Percentiles rank a stretch among this genome's conserved stretches.
phyloP scores from a whole-genome alignment of 2,329 filamentous ascomycete genomes.

The Acephala macrosclerotiorum region DNA sequence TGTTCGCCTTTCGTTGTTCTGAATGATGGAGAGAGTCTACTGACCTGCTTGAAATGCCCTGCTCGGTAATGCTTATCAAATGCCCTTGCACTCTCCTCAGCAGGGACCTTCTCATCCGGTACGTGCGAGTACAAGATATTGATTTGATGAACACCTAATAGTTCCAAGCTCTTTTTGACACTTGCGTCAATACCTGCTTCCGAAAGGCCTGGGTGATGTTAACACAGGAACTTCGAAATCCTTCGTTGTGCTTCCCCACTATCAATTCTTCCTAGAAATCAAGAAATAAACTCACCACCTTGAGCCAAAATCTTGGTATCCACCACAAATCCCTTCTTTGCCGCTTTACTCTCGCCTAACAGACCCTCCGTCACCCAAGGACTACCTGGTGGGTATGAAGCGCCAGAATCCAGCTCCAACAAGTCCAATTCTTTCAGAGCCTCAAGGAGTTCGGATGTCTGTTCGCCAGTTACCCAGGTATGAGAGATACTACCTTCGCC shows the following conservation, averaged over 20 bases:
- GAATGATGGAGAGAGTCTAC: neutral
- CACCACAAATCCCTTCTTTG: constrained; percentile 18
- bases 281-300: constrained; percentile 7
- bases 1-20: neutral
- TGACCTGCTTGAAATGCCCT: constrained; percentile 21
- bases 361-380: constrained; percentile 25
- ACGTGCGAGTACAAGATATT: constrained; percentile 83
- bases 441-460: constrained; percentile 11
- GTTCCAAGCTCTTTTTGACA: constrained; percentile 22
- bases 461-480: constrained; percentile 16
- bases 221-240: too few relatives aligned
- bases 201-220: neutral
- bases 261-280: too few relatives aligned
- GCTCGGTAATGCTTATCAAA: constrained; percentile 22
- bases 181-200: constrained; percentile 21
- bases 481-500: constrained; percentile 21
- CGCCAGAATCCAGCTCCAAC: constrained; percentile 21
- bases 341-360: constrained; percentile 20
- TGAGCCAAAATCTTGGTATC: constrained; percentile 23
- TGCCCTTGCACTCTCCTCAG: constrained; percentile 67
- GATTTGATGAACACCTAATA: constrained; percentile 49
- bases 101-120: constrained; percentile 69
- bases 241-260: too few relatives aligned
- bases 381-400: constrained; percentile 19
- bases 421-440: neutral